These are phyloP conservation scores for Starmerella stigmatis DNA, from an alignment of 805 yeast species.

Conservation along the genomic window DNA sequence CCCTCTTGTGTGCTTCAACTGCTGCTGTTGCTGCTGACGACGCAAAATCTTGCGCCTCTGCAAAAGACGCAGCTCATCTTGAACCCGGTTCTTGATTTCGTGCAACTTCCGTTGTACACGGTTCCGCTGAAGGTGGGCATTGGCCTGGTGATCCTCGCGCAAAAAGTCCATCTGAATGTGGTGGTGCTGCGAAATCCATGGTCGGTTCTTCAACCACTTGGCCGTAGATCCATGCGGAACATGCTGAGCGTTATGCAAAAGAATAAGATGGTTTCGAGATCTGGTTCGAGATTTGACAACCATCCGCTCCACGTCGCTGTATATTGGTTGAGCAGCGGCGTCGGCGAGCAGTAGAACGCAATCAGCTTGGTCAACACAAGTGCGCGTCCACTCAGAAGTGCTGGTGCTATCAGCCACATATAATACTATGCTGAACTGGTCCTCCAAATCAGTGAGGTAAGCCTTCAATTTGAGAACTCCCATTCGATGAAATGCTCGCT, in stretches of 20 bases:
- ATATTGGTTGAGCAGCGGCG: constrained; percentile 56
- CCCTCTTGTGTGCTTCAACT: constrained; percentile 30
- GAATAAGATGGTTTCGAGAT: constrained; percentile 76
- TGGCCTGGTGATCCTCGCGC: constrained; percentile 11
- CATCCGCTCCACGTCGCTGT: constrained; percentile 79
- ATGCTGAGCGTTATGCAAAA: constrained; percentile 70
- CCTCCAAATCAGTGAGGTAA: constrained; percentile 83
- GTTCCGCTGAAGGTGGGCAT: not conserved
- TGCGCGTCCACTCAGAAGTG: constrained; percentile 78
- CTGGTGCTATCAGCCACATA: constrained; percentile 74
- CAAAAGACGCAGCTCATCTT: constrained; percentile 21
- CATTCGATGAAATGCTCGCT: constrained; percentile 84
- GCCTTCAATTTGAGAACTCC: constrained; percentile 81
- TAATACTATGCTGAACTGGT: constrained; percentile 73
- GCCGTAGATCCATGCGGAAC: constrained; percentile 81
- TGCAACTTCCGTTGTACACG: constrained; percentile 15
- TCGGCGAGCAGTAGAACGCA: constrained; percentile 84
- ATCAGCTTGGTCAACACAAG: constrained; percentile 91
- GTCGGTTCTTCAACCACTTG: constrained; percentile 70
- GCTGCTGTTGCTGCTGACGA: not conserved
- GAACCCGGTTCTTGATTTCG: constrained; percentile 24
- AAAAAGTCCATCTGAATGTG: constrained; percentile 61
- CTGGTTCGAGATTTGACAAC: constrained; percentile 66
- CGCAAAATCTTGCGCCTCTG: constrained; percentile 23
- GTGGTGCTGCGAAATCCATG: constrained; percentile 90